These are phyloP conservation scores for Saccharomycopsis babjevae DNA, from an alignment of 805 yeast species.

Conservation along the genomic window DNA sequence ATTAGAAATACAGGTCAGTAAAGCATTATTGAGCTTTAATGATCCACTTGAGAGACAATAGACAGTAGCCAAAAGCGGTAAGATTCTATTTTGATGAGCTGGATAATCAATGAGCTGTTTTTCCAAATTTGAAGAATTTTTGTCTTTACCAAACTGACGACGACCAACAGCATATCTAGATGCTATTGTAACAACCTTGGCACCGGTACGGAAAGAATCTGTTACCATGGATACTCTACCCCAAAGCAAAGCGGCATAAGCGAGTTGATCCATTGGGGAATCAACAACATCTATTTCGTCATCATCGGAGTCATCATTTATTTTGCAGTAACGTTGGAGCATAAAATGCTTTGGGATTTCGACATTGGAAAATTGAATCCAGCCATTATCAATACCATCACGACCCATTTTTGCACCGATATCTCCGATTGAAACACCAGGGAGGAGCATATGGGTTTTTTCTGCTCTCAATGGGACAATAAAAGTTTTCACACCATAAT, in stretches of 20 bases:
- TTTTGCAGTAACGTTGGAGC: constrained; percentile 71
- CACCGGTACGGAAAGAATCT: constrained; percentile 74
- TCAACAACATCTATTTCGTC: constrained; percentile 59
- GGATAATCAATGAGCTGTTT: constrained; percentile 78
- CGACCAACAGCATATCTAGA: constrained; percentile 83
- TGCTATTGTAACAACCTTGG: constrained; percentile 75
- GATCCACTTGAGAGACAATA: constrained; percentile 72
- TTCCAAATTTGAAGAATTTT: constrained; percentile 33
- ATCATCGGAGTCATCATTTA: constrained; percentile 30
- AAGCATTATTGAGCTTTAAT: constrained; percentile 27
- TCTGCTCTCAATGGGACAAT: constrained; percentile 78
- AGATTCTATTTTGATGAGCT: constrained; percentile 75
- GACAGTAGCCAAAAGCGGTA: constrained; percentile 75
- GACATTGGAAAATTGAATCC: constrained; percentile 86
- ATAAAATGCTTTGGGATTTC: constrained; percentile 74
- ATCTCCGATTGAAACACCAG: constrained; percentile 83
- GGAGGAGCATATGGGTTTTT: constrained; percentile 54
- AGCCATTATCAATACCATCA: constrained; percentile 92
- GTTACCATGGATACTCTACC: constrained; percentile 88
- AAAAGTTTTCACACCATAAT: constrained; percentile 87
- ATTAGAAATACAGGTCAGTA: background rate
- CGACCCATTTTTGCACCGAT: constrained; percentile 95
- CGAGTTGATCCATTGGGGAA: constrained; percentile 81
- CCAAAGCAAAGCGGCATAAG: constrained; percentile 77
- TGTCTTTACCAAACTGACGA: constrained; percentile 60